Percentiles rank a stretch among this genome's conserved stretches.
phyloP scores from a whole-genome alignment of 805 yeast genomes.

The Candida fluviatilis region DNA sequence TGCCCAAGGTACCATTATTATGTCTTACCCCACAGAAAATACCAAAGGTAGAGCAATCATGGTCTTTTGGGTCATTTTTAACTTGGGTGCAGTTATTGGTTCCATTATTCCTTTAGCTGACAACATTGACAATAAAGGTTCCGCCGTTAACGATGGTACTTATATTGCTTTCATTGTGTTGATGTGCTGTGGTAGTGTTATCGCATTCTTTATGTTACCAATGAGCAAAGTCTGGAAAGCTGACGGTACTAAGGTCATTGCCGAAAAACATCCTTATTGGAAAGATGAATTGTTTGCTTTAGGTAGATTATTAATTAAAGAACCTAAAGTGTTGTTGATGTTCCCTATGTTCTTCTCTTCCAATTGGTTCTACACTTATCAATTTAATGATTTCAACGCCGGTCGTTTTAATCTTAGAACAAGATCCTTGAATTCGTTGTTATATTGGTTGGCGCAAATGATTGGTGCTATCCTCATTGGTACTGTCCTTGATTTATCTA shows the following conservation, averaged over 20 bases:
- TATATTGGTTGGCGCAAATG: conserved; percentile 61
- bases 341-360: conserved; percentile 63
- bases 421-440: conserved; percentile 55
- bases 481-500: conserved; percentile 40
- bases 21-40: conserved; percentile 54
- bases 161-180: conserved; percentile 51
- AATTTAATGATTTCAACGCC: conserved; percentile 55
- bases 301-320: conserved; percentile 29
- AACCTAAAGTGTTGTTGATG: conserved; percentile 41
- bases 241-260: conserved; percentile 47
- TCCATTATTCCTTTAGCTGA: conserved; percentile 53
- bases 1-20: conserved; percentile 53
- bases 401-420: conserved; percentile 55
- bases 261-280: conserved; percentile 43
- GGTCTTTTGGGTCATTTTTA: conserved; percentile 58
- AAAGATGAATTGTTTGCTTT: conserved; percentile 42
- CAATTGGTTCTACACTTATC: conserved; percentile 66
- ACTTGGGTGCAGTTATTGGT: conserved; percentile 60
- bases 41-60: conserved; percentile 51
- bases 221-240: conserved; percentile 44
- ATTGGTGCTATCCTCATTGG: conserved; percentile 52
- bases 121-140: conserved; percentile 37
- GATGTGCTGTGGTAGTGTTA: conserved; percentile 42
- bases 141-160: conserved; percentile 44
- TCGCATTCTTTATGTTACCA: conserved; percentile 48